Base-by-base conservation (phyloP, 192 early-diverging fungal species). In the Glomus cerebriforme region DNA sequence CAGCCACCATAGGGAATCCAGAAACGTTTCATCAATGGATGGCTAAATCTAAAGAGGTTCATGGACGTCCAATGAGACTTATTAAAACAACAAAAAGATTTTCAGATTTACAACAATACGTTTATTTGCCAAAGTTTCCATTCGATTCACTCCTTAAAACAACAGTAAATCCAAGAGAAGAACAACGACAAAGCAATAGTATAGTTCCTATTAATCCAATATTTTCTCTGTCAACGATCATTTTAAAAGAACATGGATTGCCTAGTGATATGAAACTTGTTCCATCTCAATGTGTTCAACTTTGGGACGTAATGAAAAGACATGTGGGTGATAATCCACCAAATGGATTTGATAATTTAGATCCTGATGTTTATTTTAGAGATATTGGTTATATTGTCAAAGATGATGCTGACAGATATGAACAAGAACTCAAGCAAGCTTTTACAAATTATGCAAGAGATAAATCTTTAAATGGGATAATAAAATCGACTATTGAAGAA, bases 1-100 rank as follows among this genome's bases (percentile, higher is more conserved):
- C 85, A 3, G 85, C 85, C 3, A 86, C 85, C 15, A 72, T 86
- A 22, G 85, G 85, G 0, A 86, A 86, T 43, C 79, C 77, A 1
- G 63, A 64, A 12, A 26, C 80, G 15, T 84, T 82, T 32, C 34
- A 13, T 12, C 29, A 34, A n/a, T 86, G 85, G 85, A 63, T 86
- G 24, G 31, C 45, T 32, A 79, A 78, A 31, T 26, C 79, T 7
- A 73, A 80, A 37, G 62, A 45, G 26, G 35, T 39, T 2, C 59
- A 79, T 27, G 82, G 79, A 13, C 39, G 81, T 47, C 17, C 35
- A 58, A 73, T 81, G 66, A 26, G 73, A 13, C 39, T 85, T 10
- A 85, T 86, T 27, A 37, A 60, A 75, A 74, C 85, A 37, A 59
- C 60, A 7, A 80, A 86, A 49, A 75, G 85, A 9, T 86, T 82